These are phyloP conservation scores for Pinus tabuliformis DNA, from an alignment of 75 land plant species.

Conservation along the genomic window DNA sequence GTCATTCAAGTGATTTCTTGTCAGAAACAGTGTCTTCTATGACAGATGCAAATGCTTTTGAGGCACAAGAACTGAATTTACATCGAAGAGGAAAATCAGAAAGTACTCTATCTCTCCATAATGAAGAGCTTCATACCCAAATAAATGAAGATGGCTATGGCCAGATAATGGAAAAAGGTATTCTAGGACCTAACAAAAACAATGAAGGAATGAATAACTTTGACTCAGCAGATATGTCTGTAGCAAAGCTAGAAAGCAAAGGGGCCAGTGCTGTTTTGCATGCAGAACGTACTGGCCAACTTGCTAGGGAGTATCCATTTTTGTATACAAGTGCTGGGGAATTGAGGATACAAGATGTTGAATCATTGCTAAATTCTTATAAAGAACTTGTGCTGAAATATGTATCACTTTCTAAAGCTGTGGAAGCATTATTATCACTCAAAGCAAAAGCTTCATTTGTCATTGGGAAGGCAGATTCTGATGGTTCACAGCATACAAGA, in stretches of 20 bases:
- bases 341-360: constrained; percentile 80
- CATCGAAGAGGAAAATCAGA: not conserved
- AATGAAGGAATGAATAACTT: constrained; percentile 6
- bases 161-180: constrained; percentile 6
- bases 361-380: constrained; percentile 68
- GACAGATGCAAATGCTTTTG: constrained; percentile 10
- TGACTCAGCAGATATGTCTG: constrained; percentile 14
- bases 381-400: constrained; percentile 87
- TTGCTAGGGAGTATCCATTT: constrained; percentile 70
- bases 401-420: constrained; percentile 76
- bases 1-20: not conserved
- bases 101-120: not conserved
- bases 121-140: not conserved
- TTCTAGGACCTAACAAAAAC: constrained; percentile 5
- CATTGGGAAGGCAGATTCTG: too few relatives aligned
- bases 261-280: constrained; percentile 58
- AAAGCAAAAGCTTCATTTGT: too few relatives aligned
- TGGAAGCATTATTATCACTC: constrained; percentile 19
- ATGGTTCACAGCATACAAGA: too few relatives aligned
- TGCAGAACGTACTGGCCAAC: constrained; percentile 45
- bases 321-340: constrained; percentile 81
- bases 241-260: constrained; percentile 59
- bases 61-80: constrained; percentile 10
- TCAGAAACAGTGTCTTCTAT: constrained; percentile 6
- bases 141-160: constrained; percentile 1